Conservation (phyloP, 129 eudicot species). For the Pittosporum tobira region DNA sequence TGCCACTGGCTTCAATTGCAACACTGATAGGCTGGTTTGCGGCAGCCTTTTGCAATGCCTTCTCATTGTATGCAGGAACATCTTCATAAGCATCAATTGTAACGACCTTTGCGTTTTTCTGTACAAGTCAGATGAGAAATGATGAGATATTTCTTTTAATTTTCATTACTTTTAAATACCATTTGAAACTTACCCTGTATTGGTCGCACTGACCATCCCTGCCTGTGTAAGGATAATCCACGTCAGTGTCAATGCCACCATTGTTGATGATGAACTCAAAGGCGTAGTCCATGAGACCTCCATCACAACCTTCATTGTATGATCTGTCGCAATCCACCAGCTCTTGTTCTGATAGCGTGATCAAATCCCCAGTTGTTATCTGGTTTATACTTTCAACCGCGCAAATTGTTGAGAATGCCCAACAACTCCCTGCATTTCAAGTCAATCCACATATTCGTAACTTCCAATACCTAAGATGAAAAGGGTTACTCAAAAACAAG, state of each 20-base stretch:
- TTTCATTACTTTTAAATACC: background rate
- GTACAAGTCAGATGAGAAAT: background rate
- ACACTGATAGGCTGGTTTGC: slow-evolving; percentile 26
- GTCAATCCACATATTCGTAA: background rate
- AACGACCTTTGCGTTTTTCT: slow-evolving; percentile 32
- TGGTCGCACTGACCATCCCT: slow-evolving; percentile 41
- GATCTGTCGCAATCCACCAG: slow-evolving; percentile 42
- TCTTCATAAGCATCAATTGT: slow-evolving; percentile 29
- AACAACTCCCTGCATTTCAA: slow-evolving; percentile 40
- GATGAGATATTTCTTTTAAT: too few relatives aligned
- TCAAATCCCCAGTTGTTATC: slow-evolving; percentile 32
- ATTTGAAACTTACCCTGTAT: slow-evolving; percentile 26
- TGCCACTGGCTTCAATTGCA: slow-evolving; percentile 29
- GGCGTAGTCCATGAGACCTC: slow-evolving; percentile 50
- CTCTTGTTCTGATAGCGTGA: slow-evolving; percentile 43
- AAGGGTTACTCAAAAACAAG: too few relatives aligned
- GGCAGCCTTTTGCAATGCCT: slow-evolving; percentile 22
- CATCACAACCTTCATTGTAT: slow-evolving; percentile 49
- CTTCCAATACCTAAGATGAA: background rate
- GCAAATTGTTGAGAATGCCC: slow-evolving; percentile 43
- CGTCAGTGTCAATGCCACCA: slow-evolving; percentile 38
- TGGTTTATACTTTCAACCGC: slow-evolving; percentile 46
- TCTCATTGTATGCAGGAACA: slow-evolving; percentile 23
- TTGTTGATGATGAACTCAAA: slow-evolving; percentile 45
- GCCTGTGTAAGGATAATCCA: slow-evolving; percentile 45